Conservation (phyloP, 441 rosid genomes). For the Populus hybrid region DNA sequence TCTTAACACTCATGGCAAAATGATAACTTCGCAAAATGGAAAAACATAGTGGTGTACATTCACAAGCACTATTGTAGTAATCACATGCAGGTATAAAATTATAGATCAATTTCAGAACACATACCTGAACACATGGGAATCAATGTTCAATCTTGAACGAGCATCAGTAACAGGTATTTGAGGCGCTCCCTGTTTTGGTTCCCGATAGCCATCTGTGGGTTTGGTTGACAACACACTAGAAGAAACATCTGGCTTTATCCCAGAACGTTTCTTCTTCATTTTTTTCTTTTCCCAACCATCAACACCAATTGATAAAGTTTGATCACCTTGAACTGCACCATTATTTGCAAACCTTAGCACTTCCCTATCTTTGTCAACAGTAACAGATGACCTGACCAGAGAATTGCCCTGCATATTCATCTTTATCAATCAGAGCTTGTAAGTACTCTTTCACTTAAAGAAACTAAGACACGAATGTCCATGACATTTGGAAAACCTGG, state of each 20-base stretch:
- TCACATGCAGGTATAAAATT: conserved; percentile 3
- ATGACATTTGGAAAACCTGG: conserved; percentile 9
- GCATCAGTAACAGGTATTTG: conserved; percentile 59
- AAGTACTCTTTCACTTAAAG: conserved; percentile 14
- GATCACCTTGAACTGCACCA: conserved; percentile 60
- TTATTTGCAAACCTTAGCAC: conserved; percentile 52
- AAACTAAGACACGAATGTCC: conserved; percentile 17
- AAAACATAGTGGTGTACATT: neutral
- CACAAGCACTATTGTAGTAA: conserved; percentile 7
- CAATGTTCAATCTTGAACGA: conserved; percentile 69
- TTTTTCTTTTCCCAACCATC: conserved; percentile 98
- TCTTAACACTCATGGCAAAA: neutral
- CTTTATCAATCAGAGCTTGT: conserved; percentile 38
- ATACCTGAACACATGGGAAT: conserved; percentile 85
- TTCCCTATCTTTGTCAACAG: conserved; percentile 75
- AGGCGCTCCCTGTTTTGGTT: conserved; percentile 72
- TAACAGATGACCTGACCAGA: conserved; percentile 60
- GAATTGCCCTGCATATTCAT: conserved; percentile 71
- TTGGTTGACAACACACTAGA: conserved; percentile 51
- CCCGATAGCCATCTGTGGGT: conserved; percentile 68
- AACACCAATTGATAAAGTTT: conserved; percentile 60
- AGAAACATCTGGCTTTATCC: conserved; percentile 76
- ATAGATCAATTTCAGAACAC: conserved; percentile 15
- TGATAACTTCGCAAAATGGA: neutral
- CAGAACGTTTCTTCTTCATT: conserved; percentile 97